Evolutionary conservation across 2,329 filamentous ascomycete species (phyloP).

Genomic region (Tolypocladium tundrense): DNA sequence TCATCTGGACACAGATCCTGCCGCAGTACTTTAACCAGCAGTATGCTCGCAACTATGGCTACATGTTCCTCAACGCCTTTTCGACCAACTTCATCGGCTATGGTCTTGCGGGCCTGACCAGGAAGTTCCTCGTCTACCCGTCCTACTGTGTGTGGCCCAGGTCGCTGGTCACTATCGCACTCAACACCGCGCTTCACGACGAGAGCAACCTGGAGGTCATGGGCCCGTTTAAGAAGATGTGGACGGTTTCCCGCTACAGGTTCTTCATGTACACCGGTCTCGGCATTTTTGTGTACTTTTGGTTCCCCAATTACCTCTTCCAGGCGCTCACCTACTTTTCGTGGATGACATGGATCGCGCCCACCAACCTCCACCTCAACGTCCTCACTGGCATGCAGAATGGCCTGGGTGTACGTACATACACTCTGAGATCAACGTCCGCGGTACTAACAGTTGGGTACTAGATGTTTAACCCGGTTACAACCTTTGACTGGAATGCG

Average conservation of each 20-base stretch:
- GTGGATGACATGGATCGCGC: conserved; percentile 45
- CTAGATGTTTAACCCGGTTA: conserved; percentile 23
- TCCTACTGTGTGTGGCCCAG: conserved; percentile 44
- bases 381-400: conserved; percentile 25
- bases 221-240: conserved; percentile 21
- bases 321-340: conserved; percentile 34
- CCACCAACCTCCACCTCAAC: conserved; percentile 25
- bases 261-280: conserved; percentile 34
- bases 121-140: conserved; percentile 42
- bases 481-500: conserved; percentile 34
- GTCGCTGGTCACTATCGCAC: conserved; percentile 36
- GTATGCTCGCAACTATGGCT: conserved; percentile 35
- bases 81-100: conserved; percentile 46
- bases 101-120: conserved; percentile 38
- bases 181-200: conserved; percentile 38
- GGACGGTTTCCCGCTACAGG: conserved; percentile 31
- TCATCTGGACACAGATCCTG: conserved; percentile 38
- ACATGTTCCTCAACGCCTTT: conserved; percentile 39
- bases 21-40: conserved; percentile 39
- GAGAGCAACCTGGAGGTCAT: conserved; percentile 19
- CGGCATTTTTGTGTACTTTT: conserved; percentile 43
- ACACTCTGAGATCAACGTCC: not conserved
- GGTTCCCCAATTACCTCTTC: conserved; percentile 43
- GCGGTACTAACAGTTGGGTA: not conserved
- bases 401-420: conserved; percentile 20